These are phyloP conservation scores for Xylaria multiplex DNA, from an alignment of 2,329 filamentous ascomycete species.

Conservation along the genomic window DNA sequence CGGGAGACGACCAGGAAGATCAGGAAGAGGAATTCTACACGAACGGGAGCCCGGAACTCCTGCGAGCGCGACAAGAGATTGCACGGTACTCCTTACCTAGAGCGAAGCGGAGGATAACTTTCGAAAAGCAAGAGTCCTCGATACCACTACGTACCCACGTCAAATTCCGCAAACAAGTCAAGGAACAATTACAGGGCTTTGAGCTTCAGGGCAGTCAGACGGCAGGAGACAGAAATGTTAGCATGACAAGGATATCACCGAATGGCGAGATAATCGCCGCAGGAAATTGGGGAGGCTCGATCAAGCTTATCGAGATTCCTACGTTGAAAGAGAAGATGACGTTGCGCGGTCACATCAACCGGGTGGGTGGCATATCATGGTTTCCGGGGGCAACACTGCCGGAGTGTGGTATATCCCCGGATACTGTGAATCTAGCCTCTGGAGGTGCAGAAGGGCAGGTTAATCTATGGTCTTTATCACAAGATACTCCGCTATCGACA, in stretches of 20 bases:
- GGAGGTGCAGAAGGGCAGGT: slow-evolving; percentile 89
- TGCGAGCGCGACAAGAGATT: slow-evolving; percentile 81
- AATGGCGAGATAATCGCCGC: slow-evolving; percentile 84
- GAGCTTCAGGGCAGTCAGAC: slow-evolving; percentile 95
- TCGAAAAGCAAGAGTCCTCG: slow-evolving; percentile 81
- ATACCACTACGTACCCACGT: slow-evolving; percentile 91
- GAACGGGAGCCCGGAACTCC: slow-evolving; percentile 76
- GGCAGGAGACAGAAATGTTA: slow-evolving; percentile 88
- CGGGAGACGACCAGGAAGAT: slow-evolving; percentile 72
- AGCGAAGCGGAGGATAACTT: slow-evolving; percentile 78
- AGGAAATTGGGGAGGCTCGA: slow-evolving; percentile 91
- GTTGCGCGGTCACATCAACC: slow-evolving; percentile 85
- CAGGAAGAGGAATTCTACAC: slow-evolving; percentile 97
- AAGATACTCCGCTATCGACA: slow-evolving; percentile 85
- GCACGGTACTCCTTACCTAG: slow-evolving; percentile 85
- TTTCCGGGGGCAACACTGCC: slow-evolving; percentile 82
- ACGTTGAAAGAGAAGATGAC: slow-evolving; percentile 79
- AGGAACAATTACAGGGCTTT: slow-evolving; percentile 82
- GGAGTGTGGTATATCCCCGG: slow-evolving; percentile 74
- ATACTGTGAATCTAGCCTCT: slow-evolving; percentile 85
- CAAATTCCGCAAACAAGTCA: slow-evolving; percentile 89
- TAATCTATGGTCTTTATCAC: slow-evolving; percentile 87
- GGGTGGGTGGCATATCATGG: slow-evolving; percentile 92
- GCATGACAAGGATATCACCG: slow-evolving; percentile 90
- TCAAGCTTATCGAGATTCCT: slow-evolving; percentile 86